Base-by-base conservation (phyloP, 2,329 filamentous ascomycete genomes). In the Phaeosphaeria sp. region DNA sequence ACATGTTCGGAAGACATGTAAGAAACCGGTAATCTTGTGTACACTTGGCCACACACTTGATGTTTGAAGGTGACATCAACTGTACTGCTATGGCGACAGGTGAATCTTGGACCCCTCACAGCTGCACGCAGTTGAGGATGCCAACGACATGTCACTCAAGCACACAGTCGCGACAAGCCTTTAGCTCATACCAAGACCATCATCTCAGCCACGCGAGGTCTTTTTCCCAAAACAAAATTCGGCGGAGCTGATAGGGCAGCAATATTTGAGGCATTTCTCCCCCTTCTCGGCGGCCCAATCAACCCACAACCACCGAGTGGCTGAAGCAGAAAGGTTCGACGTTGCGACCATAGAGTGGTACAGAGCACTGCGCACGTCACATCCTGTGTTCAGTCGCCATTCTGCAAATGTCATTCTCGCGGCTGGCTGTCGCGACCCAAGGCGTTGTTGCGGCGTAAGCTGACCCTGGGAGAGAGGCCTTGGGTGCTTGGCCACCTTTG, bases 231-330 rank as follows among this genome's bases (percentile, higher is more conserved):
- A 25, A 46, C 10, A 13, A 23, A 46, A 21, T 44, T n/a, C 36
- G 23, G 20, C 43, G 43, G 22, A 46, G 23, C 17, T 43, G 49
- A 51, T 51, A 51, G 49, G 49, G 49, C 49, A 25, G 30, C 36
- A 27, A 51, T 22, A 42, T 30, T 42, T 51, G 49, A 51, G 49
- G 49, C 49, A 51, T 51, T 51, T 42, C 41, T 25, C 49, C 49
- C 47, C 49, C 36, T 17, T 39, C 23, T 25, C 43, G 43, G 43
- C 43, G 18, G 43, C 43, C 43, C 43, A 46, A 46, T 46, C 15
- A 18, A 5, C 43, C 43, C 20, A 9, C 20, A 46, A 39, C 15
- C 39, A 42, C 20, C 17, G 11, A 18, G 39, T 20, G 39, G 39
- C 39, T 42, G 39, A 42, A 17, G 17, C 39, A 46, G 15, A 39